Base-by-base conservation (phyloP, 2,329 filamentous ascomycete genomes). In the Dactylellina drechsleri region DNA sequence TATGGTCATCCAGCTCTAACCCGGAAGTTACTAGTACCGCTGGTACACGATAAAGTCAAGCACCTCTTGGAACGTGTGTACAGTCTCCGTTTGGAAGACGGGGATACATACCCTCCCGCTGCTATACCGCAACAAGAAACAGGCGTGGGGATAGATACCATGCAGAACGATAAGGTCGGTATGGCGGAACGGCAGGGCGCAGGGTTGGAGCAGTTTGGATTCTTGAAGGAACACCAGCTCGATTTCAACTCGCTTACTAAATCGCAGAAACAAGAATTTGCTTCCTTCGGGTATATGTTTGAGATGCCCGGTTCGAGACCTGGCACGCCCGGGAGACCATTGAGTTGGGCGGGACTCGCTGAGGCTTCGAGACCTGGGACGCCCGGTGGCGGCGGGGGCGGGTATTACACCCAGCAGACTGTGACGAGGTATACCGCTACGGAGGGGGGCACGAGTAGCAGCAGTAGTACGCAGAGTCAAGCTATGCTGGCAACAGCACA, bases 1-100 rank as follows among this genome's bases (percentile, higher is more conserved):
- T 99, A 97, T 80, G 93, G 93, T 1, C 92, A 99, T 81, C 95
- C 94, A 0, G 93, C 92, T 3, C 85, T 98, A 15, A 97, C 95
- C 84, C 91, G 91, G 82, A 90, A 91, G 2, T 86, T 98, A 18
- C 93, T 94, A 79, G 96, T 93, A 0, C 94, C 94, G 1, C 97
- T 98, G 93, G 94, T 98, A 2, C 91, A 96, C 79, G 91, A 92
- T 64, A 96, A 91, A 82, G 92, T 92, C 1, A 92, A 95, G 79
- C 93, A 95, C 72, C 86, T 95, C 47, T 86, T 99, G 8, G 90
- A 90, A n/a, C 88, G 91, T 50, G 86, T 99, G 58, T 97, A 97
- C 81, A 89, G 89, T 23, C 94, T 93, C 10, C 90, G 94, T 3
- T 83, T 96, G 23, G 90, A 92, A 67, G 87, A 88, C 7, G 50